phyloP scores from a whole-genome alignment of 495 filamentous ascomycete species.

The Podospora pseudoanserina region DNA sequence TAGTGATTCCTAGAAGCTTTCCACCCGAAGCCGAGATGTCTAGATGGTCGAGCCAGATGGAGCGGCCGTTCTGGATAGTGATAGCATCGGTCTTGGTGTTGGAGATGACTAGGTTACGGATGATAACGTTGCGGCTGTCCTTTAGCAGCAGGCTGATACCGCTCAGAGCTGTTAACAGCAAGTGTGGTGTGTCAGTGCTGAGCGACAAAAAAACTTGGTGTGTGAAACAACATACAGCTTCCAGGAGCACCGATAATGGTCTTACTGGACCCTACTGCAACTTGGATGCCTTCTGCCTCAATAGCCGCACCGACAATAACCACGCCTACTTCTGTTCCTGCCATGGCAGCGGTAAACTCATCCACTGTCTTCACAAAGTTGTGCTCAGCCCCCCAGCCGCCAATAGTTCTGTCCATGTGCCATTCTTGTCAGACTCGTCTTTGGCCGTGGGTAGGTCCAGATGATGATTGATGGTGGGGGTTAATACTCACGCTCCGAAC shows the following conservation, averaged over 20 bases:
- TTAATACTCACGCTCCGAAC: constrained; percentile 14
- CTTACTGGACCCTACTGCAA: constrained; percentile 49
- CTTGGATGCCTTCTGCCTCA: constrained; percentile 37
- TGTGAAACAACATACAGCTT: constrained; percentile 21
- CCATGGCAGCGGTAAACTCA: constrained; percentile 42
- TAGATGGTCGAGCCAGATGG: constrained; percentile 63
- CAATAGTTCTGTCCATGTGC: constrained; percentile 8
- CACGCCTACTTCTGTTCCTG: constrained; percentile 42
- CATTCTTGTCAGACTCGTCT: background rate
- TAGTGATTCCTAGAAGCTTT: constrained; percentile 53
- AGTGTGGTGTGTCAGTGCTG: background rate
- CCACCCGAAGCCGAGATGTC: constrained; percentile 53
- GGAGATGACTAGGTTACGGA: constrained; percentile 51
- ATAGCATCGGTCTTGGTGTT: constrained; percentile 54
- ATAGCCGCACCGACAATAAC: constrained; percentile 47
- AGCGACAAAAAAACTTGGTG: background rate
- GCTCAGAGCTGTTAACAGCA: constrained; percentile 24
- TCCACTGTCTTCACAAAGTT: constrained; percentile 52
- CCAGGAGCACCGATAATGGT: constrained; percentile 45
- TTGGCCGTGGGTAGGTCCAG: background rate
- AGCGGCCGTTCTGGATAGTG: constrained; percentile 41
- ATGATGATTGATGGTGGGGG: background rate
- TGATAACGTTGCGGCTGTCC: constrained; percentile 43
- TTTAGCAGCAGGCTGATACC: constrained; percentile 43
- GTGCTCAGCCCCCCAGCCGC: constrained; percentile 21